Evolutionary conservation across 345 rosid genomes (phyloP).

Genomic region (Limnanthes douglasii): DNA sequence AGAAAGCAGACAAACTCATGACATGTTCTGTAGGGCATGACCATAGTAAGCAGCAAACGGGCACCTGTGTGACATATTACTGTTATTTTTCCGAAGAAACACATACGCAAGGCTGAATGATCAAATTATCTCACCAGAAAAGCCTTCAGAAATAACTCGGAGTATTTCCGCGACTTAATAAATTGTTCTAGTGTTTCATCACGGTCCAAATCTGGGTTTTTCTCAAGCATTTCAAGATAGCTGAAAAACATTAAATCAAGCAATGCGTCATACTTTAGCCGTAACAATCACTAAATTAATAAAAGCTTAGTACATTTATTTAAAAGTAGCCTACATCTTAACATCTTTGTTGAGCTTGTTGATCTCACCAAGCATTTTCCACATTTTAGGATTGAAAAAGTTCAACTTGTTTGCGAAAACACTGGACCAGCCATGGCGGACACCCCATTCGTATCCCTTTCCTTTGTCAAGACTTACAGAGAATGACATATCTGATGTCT

Average conservation of each 20-base stretch:
- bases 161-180: conserved; percentile 30
- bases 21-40: conserved; percentile 49
- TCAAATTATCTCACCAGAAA: conserved; percentile 35
- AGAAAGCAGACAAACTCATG: conserved; percentile 45
- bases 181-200: conserved; percentile 43
- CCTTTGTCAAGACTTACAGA: conserved; percentile 73
- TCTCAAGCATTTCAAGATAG: conserved; percentile 44
- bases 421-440: conserved; percentile 53
- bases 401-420: conserved; percentile 73
- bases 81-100: no score
- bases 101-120: no score
- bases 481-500: conserved; percentile 71
- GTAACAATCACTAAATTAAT: no score
- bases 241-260: no score
- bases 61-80: no score
- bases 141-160: conserved; percentile 47
- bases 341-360: conserved; percentile 54
- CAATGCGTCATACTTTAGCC: no score
- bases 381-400: conserved; percentile 42
- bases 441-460: conserved; percentile 83
- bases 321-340: no score
- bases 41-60: conserved; percentile 60
- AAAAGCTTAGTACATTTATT: no score
- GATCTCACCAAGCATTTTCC: conserved; percentile 75
- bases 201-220: conserved; percentile 30